Percentiles rank a stretch among this genome's conserved stretches.
Evolutionary conservation across 2,329 filamentous ascomycete species (phyloP).

Genomic region (Thyridium curvatum): DNA sequence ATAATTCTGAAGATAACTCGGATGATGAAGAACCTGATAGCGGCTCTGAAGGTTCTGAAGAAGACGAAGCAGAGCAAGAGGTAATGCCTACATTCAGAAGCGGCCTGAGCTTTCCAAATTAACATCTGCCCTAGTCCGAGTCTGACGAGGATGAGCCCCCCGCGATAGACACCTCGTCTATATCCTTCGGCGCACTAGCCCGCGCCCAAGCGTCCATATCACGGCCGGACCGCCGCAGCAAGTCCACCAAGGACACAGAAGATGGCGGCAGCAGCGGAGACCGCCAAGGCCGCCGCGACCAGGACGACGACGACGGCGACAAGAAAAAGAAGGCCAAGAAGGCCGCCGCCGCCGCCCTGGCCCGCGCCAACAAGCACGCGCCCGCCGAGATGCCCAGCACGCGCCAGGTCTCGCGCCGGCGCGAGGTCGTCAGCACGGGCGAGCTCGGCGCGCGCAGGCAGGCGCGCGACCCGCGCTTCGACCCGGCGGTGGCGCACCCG

Average conservation of each 20-base stretch:
- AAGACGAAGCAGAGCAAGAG: conserved; percentile 8
- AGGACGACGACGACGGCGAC: conserved; percentile 32
- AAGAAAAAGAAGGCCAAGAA: conserved; percentile 20
- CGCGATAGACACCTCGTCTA: conserved; percentile 43
- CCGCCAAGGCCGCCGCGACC: conserved; percentile 14
- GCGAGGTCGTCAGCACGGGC: conserved; percentile 56
- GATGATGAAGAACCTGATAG: conserved; percentile 17
- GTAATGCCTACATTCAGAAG: too few species aligned
- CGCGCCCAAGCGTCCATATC: conserved; percentile 71
- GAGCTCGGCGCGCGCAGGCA: conserved; percentile 40
- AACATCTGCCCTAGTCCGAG: conserved; percentile 13
- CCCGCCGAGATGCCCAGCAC: conserved; percentile 79
- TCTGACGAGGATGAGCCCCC: conserved; percentile 26
- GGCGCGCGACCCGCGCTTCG: conserved; percentile 82
- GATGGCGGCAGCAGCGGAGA: conserved; percentile 8
- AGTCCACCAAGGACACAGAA: conserved; percentile 14
- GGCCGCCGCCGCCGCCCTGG: conserved; percentile 20
- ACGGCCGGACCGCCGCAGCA: conserved; percentile 14
- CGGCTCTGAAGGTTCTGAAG: conserved; percentile 1
- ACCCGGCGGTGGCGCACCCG: conserved; percentile 49
- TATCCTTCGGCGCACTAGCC: conserved; percentile 87
- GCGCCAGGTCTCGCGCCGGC: conserved; percentile 72
- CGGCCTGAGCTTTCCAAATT: too few species aligned
- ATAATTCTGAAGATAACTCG: conserved; percentile 19
- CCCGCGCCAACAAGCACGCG: conserved; percentile 73